Evolutionary conservation across 148 eudicot genomes (phyloP), one percentile per base, ranked within the genome.

Genomic region (Cornus controversa): DNA sequence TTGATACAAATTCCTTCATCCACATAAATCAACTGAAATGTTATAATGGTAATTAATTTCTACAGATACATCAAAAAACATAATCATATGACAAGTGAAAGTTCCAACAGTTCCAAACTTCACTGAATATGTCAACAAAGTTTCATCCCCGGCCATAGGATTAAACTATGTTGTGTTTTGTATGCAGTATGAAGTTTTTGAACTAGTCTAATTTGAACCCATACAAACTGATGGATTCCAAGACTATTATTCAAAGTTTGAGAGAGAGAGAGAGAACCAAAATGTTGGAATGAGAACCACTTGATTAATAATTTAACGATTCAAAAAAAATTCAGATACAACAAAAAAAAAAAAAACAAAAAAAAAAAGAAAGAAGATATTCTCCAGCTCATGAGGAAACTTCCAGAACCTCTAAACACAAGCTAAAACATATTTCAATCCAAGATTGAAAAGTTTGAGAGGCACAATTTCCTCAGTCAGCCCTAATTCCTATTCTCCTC

Each of bases 401-500:
- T 34, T 60, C 28, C 47, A 31, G 67, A 73, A 40, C 50, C 67
- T 36, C 40, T 31, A 31, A 36, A 2, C 6, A 29, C 76, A 24
- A 73, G 34, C 50, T 25, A 54, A 27, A 58, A 29, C 22, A 25
- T 40, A 23, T 15, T 62, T 36, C n/a, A 29, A 40, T 57, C 27
- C 28, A 29, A n/a, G 62, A 54, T 15, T 34, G 68, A 62, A 37
- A 11, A 23, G 29, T 60, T 62, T 24, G 13, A 31, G 2, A 74
- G 29, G 53, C 76, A 60, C 37, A 74, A 74, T 29, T 63, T 5
- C 34, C 15, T 18, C 25, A 63, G 77, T 26, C 37, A 26, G 58
- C 77, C 70, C 60, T 75, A 75, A 37, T 1, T 63, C 70, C 68
- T 60, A 25, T 15, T 40, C 57, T 40, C 58, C 77, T 75, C 9